phyloP scores from a whole-genome alignment of 345 rosid species.

The Carallia brachiata region DNA sequence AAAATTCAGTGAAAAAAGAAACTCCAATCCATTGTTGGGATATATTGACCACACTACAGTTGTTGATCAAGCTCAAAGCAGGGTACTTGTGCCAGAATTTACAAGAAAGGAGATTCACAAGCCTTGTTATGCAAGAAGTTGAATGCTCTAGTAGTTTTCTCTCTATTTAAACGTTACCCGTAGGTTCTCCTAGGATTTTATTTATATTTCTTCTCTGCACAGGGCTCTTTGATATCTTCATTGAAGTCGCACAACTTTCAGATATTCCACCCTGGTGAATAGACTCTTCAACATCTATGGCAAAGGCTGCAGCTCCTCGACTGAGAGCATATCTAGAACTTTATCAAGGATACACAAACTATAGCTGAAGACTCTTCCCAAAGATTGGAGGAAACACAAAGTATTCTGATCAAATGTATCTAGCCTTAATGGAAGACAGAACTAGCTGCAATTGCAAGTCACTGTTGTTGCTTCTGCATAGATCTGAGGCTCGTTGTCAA shows the following conservation, averaged over 20 bases:
- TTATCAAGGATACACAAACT: slow-evolving; percentile 28
- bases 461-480: neutral
- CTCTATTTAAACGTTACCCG: slow-evolving; percentile 38
- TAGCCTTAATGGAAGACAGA: neutral
- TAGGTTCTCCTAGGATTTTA: slow-evolving; percentile 27
- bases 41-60: neutral
- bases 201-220: slow-evolving; percentile 54
- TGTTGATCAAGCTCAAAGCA: neutral
- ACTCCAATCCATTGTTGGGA: slow-evolving; percentile 2
- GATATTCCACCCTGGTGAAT: slow-evolving; percentile 24
- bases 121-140: neutral
- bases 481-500: neutral
- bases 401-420: neutral
- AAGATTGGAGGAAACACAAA: neutral
- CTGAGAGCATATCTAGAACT: slow-evolving; percentile 63
- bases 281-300: slow-evolving; percentile 65
- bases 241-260: slow-evolving; percentile 22
- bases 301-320: slow-evolving; percentile 79
- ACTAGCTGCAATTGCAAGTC: neutral
- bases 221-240: slow-evolving; percentile 49
- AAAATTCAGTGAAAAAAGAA: neutral
- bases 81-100: neutral
- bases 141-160: neutral
- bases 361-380: slow-evolving; percentile 5
- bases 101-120: neutral